Conservation (phyloP, 139 green algal genomes). For the Haematococcus lacustris region DNA sequence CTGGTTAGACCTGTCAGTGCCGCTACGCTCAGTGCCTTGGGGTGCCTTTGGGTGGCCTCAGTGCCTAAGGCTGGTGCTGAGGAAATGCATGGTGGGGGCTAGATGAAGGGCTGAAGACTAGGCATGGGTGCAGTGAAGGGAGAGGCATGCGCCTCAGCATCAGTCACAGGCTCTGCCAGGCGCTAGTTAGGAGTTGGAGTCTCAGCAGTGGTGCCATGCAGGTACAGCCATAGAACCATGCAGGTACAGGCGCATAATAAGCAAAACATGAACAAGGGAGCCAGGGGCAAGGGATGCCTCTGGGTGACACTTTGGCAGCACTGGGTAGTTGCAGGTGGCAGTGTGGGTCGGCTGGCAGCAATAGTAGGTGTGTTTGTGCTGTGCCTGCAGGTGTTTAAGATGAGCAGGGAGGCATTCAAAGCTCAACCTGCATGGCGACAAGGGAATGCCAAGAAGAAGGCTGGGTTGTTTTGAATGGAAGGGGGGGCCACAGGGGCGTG, state of each 20-base stretch:
- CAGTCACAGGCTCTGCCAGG: too few species aligned
- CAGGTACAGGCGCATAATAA: neutral
- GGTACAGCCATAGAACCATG: too few species aligned
- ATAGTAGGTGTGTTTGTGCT: neutral
- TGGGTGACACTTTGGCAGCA: neutral
- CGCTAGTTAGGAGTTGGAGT: too few species aligned
- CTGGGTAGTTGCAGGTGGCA: too few species aligned
- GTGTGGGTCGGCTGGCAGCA: neutral
- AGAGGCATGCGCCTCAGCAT: too few species aligned
- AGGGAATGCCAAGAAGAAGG: slow-evolving; percentile 31
- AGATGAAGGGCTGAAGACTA: too few species aligned
- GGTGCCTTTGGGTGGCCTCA: neutral
- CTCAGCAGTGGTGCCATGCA: too few species aligned
- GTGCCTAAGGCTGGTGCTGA: too few species aligned
- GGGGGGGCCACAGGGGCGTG: too few species aligned
- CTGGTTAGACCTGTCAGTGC: neutral
- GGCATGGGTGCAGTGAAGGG: too few species aligned
- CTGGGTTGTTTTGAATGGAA: slow-evolving; percentile 31
- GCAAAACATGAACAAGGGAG: neutral
- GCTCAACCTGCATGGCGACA: slow-evolving; percentile 27
- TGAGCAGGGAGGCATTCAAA: slow-evolving; percentile 23
- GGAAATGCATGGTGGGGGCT: too few species aligned
- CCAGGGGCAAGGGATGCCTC: neutral
- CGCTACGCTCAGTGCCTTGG: neutral
- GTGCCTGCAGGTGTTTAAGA: slow-evolving; percentile 17